Conservation (phyloP, 148 eudicot genomes). For the Rhododendron ovatum region DNA sequence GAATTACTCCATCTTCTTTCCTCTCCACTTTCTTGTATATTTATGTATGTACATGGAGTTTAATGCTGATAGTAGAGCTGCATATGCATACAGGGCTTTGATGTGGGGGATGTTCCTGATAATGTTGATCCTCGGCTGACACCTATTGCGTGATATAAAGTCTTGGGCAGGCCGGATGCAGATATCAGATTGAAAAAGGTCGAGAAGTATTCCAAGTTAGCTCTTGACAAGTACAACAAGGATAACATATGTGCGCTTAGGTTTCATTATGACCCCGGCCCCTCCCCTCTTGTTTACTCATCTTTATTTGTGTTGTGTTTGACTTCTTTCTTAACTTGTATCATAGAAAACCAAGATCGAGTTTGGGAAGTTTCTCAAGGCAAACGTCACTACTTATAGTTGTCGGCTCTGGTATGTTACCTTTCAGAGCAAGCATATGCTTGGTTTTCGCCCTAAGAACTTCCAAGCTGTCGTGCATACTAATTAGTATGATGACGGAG, state of each 20-base stretch:
- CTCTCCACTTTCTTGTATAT: too few species aligned
- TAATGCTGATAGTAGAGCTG: neutral
- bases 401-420: neutral
- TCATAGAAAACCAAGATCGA: neutral
- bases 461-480: neutral
- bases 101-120: neutral
- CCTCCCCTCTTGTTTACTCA: neutral
- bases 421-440: neutral
- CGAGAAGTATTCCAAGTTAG: neutral
- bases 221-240: neutral
- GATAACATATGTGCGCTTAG: neutral
- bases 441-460: neutral
- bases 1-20: too few species aligned
- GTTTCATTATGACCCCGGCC: neutral
- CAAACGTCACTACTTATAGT: neutral
- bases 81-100: neutral
- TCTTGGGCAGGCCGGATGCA: neutral
- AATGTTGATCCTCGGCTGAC: neutral
- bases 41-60: neutral
- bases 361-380: neutral
- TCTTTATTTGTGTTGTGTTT: neutral
- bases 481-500: neutral
- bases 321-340: neutral
- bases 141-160: neutral
- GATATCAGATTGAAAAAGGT: neutral